Conservation (phyloP, 306 rosid species). For the Lagenaria siceraria region DNA sequence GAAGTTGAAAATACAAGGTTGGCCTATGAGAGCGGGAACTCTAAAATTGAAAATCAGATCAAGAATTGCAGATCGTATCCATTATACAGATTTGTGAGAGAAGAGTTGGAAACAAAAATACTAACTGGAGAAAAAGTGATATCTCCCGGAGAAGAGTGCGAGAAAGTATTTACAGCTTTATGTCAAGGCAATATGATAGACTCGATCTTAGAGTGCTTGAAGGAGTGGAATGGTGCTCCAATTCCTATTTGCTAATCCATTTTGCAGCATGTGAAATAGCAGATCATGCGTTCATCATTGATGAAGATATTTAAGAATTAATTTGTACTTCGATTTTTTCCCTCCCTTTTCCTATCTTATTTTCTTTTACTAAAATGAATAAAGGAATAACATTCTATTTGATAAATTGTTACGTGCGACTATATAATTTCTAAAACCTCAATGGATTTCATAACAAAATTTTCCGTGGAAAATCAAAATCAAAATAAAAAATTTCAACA, state of each 20-base stretch:
- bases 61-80: constrained; percentile 74
- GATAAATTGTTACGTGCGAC: not conserved
- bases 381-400: not conserved
- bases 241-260: constrained; percentile 44
- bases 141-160: constrained; percentile 82
- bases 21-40: constrained; percentile 36
- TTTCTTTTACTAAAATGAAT: not conserved
- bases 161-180: constrained; percentile 54
- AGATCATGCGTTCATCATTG: not conserved
- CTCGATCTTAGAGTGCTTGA: constrained; percentile 60
- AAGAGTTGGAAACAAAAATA: constrained; percentile 37
- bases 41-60: constrained; percentile 40
- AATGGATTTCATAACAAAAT: not conserved
- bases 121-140: constrained; percentile 47
- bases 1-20: constrained; percentile 55
- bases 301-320: not conserved
- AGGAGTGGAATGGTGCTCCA: constrained; percentile 81
- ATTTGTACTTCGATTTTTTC: not conserved
- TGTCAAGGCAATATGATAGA: constrained; percentile 67
- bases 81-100: constrained; percentile 67
- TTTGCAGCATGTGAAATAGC: not conserved
- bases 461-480: not conserved
- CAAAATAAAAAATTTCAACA: no score
- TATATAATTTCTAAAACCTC: not conserved
- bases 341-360: not conserved